phyloP scores from a whole-genome alignment of 2,329 filamentous ascomycete species.

The Kalmusia sp. region DNA sequence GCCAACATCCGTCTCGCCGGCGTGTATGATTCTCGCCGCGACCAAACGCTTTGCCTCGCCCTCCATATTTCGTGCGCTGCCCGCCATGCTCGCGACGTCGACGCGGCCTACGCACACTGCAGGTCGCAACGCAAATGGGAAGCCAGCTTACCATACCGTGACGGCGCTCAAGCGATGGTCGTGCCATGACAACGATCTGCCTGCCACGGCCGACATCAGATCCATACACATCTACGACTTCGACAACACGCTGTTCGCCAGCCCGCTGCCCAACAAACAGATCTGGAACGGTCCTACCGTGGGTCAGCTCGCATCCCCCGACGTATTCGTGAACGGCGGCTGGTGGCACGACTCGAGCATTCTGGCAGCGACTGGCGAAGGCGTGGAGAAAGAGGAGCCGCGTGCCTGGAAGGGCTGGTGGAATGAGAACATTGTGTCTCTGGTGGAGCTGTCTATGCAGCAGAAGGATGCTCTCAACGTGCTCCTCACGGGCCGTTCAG shows the following conservation, averaged over 20 bases:
- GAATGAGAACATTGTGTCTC: conserved; percentile 86
- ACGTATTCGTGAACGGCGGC: conserved; percentile 80
- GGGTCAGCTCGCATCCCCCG: conserved; percentile 76
- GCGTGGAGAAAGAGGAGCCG: conserved; percentile 79
- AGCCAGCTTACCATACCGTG: conserved; percentile 59
- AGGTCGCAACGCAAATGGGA: conserved; percentile 35
- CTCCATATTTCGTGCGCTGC: conserved; percentile 27
- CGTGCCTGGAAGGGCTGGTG: conserved; percentile 92
- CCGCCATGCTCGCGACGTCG: conserved; percentile 40
- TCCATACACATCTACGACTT: conserved; percentile 95
- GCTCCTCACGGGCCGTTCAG: conserved; percentile 84
- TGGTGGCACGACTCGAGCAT: conserved; percentile 98
- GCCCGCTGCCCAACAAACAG: conserved; percentile 85
- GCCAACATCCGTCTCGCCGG: not conserved
- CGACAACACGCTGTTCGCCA: conserved; percentile 95
- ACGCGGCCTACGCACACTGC: conserved; percentile 36
- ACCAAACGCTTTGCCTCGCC: conserved; percentile 23
- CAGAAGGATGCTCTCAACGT: conserved; percentile 87
- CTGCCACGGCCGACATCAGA: conserved; percentile 75
- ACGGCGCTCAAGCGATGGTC: conserved; percentile 87
- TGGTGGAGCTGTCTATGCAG: conserved; percentile 80
- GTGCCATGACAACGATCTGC: conserved; percentile 74
- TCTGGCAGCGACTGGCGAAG: conserved; percentile 83
- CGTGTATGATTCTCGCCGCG: conserved; percentile 34
- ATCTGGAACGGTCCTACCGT: conserved; percentile 84